These are phyloP conservation scores for Babesia divergens DNA, from an alignment of 169 alveolate species.

Conservation along the genomic window DNA sequence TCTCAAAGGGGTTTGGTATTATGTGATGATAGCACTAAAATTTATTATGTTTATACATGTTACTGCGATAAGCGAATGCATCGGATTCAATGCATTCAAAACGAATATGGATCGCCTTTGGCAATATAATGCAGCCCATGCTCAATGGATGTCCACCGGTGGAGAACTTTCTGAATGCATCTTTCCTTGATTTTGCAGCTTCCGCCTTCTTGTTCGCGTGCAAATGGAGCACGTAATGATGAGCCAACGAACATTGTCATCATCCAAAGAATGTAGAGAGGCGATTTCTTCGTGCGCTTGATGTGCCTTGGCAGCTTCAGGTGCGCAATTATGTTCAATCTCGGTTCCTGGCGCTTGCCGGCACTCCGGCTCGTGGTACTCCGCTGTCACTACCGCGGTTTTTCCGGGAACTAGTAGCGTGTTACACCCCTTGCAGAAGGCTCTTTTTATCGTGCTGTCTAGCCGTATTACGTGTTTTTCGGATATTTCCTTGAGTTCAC, in stretches of 20 bases:
- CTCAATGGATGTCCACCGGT: not conserved
- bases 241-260: slow-evolving; percentile 2
- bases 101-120: too few species aligned
- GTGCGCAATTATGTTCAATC: not conserved
- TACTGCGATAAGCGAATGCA: too few species aligned
- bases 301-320: not conserved
- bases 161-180: not conserved
- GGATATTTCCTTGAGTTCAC: slow-evolving; percentile 50
- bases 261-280: not conserved
- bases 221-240: slow-evolving; percentile 39
- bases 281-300: not conserved
- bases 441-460: slow-evolving; percentile 7
- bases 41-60: too few species aligned
- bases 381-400: slow-evolving; percentile 12
- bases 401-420: slow-evolving; percentile 30
- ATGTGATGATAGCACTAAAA: too few species aligned
- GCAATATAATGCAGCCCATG: slow-evolving; percentile 7
- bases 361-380: slow-evolving; percentile 14
- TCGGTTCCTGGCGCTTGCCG: slow-evolving; percentile 12
- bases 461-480: slow-evolving; percentile 53
- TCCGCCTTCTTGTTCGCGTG: slow-evolving; percentile 41
- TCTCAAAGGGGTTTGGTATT: too few species aligned
- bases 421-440: slow-evolving; percentile 53
- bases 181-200: not conserved
- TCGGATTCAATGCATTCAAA: too few species aligned